Evolutionary conservation across 2,329 filamentous ascomycete genomes (phyloP), one percentile per base, ranked within the genome.

Genomic region (Septoria petroselini): DNA sequence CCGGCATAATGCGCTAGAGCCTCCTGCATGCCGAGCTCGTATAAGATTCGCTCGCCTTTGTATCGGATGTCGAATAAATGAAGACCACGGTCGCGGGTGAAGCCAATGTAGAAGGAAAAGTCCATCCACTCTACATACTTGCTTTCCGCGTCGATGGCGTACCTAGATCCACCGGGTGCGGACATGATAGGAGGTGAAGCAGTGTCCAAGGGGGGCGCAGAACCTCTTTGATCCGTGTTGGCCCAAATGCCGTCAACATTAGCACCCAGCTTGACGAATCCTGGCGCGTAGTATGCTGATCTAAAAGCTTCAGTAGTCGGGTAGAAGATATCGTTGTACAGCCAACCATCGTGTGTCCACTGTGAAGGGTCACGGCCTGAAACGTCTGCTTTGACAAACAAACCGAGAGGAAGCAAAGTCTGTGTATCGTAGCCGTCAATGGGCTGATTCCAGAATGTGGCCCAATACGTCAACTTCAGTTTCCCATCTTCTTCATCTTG

Each of bases 11-110:
- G 75, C 1, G 77, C 73, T 6, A 80, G 63, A 0, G 78, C 77
- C 62, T 82, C 78, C 59, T 81, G 75, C 0, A 82, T 64, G 2
- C 73, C 73, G 1, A 82, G 67, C 53, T 82, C 78, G 49, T 81
- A 82, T 8, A 82, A 65, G 5, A 82, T 62, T 5, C 76, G 68
- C 51, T 79, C 70, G n/a, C 75, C 76, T 57, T 79, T 77, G 68
- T 74, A 80, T 14, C 69, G 65, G 37, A 82, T 73, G 51, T 82
- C 72, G 58, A 74, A 75, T 0, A 82, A 65, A 0, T 70, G 58
- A 30, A 81, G 66, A 0, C 77, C 79, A 0, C 70, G 70, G 49
- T 78, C 76, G 7, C 70, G 66, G 1, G 68, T 70, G 41, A 77
- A 76, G 2, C 68, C 68, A n/a, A 79, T 65, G 57, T 75, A 81